These are phyloP conservation scores for Coniochaeta pulveracea DNA, from an alignment of 2,329 filamentous ascomycete species.

Conservation along the genomic window DNA sequence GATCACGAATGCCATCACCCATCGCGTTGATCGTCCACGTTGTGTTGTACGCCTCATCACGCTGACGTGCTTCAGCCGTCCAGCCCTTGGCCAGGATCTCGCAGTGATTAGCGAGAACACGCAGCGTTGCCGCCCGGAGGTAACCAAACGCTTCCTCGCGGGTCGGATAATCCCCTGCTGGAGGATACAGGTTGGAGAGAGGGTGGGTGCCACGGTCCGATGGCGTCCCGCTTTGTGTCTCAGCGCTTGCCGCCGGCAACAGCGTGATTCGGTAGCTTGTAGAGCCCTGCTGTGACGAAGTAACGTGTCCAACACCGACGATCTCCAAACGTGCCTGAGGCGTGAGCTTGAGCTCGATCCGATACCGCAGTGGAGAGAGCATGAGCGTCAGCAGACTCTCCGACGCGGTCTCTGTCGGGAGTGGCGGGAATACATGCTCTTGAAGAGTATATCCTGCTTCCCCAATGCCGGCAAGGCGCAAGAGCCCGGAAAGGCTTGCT, in stretches of 20 bases:
- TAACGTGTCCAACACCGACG: no score
- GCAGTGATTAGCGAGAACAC: conserved; percentile 1
- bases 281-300: conserved; percentile 30
- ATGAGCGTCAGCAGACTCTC: conserved; percentile 33
- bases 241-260: background rate
- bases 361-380: conserved; percentile 26
- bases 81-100: conserved; percentile 1
- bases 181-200: background rate
- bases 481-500: conserved; percentile 27
- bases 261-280: conserved; percentile 8
- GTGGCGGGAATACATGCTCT: conserved; percentile 20
- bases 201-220: background rate
- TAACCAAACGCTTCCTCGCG: background rate
- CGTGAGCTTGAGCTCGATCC: conserved; percentile 33
- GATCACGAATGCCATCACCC: conserved; percentile 9
- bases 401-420: conserved; percentile 20
- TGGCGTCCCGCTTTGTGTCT: background rate
- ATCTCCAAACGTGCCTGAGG: conserved; percentile 29
- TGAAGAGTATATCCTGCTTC: conserved; percentile 29
- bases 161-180: background rate
- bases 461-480: conserved; percentile 33
- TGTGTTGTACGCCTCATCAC: background rate
- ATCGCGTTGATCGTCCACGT: conserved; percentile 8
- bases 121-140: background rate
- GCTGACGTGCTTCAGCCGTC: background rate